A percentile compares a stretch with the other conserved stretches of the same genome.
Conservation (phyloP, 2,329 filamentous ascomycete species). For the Aspergillus vadensis region DNA sequence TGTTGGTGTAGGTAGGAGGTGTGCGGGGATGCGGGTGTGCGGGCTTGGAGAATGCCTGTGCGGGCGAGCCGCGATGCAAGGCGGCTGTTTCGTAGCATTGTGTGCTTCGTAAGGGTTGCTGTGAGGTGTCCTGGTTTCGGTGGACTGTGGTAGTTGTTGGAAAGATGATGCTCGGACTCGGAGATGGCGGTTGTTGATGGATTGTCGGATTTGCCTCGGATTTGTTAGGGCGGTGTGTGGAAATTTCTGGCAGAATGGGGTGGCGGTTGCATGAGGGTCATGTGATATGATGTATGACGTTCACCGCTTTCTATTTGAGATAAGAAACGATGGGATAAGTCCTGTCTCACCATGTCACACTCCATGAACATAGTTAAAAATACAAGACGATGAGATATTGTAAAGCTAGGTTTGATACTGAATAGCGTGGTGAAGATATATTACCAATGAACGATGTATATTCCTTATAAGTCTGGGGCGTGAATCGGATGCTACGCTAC, state of each 20-base stretch:
- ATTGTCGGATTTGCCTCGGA: background rate
- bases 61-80: background rate
- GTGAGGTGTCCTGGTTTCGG: background rate
- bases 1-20: background rate
- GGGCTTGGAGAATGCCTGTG: background rate
- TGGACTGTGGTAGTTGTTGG: background rate
- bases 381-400: too few relatives aligned
- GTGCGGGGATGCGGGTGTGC: slow-evolving; percentile 5
- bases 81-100: background rate
- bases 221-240: background rate
- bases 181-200: background rate
- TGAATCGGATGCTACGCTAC: too few relatives aligned
- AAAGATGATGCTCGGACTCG: background rate
- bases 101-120: background rate
- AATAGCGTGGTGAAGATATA: too few relatives aligned
- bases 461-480: too few relatives aligned
- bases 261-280: background rate
- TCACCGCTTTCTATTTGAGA: too few relatives aligned
- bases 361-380: too few relatives aligned
- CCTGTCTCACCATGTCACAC: too few relatives aligned
- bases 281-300: background rate
- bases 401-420: too few relatives aligned
- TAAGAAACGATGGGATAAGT: too few relatives aligned
- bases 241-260: too few relatives aligned
- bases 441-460: too few relatives aligned